Evolutionary conservation across 2,329 filamentous ascomycete genomes (phyloP).

Genomic region (Helotiales sp.): DNA sequence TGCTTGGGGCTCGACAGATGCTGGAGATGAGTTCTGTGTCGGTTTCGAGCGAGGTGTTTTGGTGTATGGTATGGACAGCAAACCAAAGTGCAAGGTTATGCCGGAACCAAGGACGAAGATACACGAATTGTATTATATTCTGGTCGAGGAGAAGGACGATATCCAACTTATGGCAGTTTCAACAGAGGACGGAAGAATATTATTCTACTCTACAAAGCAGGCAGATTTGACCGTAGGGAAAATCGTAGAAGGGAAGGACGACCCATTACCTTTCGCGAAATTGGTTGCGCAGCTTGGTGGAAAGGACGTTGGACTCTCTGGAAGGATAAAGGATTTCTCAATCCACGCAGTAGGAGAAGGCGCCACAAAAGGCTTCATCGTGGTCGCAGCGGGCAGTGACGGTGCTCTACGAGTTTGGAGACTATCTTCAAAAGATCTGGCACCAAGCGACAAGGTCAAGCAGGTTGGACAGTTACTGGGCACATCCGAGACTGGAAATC

Average conservation of each 20-base stretch:
- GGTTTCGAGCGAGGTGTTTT: conserved; percentile 83
- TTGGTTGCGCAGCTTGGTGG: conserved; percentile 80
- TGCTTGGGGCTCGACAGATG: conserved; percentile 72
- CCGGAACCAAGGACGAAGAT: conserved; percentile 72
- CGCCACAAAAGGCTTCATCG: conserved; percentile 46
- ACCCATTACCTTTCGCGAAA: conserved; percentile 58
- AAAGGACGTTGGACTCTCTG: conserved; percentile 65
- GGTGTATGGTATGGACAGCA: conserved; percentile 86
- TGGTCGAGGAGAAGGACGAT: conserved; percentile 45
- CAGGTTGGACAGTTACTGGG: conserved; percentile 59
- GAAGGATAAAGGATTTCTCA: conserved; percentile 86
- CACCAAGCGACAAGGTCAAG: conserved; percentile 29
- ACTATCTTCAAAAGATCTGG: conserved; percentile 42
- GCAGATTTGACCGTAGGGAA: conserved; percentile 43
- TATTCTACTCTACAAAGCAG: conserved; percentile 74
- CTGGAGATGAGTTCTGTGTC: conserved; percentile 83
- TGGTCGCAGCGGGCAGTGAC: conserved; percentile 81
- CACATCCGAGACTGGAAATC: conserved; percentile 79
- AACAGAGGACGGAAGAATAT: conserved; percentile 84
- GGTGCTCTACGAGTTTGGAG: conserved; percentile 81
- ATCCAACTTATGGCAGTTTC: conserved; percentile 71
- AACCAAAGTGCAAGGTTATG: conserved; percentile 72
- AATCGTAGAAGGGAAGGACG: conserved; percentile 39
- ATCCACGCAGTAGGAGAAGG: conserved; percentile 45
- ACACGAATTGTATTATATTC: conserved; percentile 76